phyloP scores from a whole-genome alignment of 2,329 filamentous ascomycete species.

The Metarhizium guizhouense region DNA sequence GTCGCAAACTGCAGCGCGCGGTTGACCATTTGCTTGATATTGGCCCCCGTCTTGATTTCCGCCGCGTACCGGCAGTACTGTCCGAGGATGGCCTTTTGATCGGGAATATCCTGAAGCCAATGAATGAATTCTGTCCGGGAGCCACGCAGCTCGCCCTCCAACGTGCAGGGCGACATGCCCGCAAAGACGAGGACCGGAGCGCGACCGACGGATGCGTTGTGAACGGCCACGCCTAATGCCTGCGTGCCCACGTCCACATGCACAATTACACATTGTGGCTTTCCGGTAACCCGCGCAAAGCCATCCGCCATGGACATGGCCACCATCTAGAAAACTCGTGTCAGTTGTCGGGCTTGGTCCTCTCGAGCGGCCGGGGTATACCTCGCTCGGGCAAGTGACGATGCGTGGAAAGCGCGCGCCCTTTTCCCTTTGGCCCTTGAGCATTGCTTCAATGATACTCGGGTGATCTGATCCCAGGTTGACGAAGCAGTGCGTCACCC shows the following conservation, averaged over 20 bases:
- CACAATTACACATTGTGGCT: conserved; percentile 64
- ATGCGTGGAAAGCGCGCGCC: conserved; percentile 57
- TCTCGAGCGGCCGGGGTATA: conserved; percentile 17
- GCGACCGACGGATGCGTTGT: conserved; percentile 64
- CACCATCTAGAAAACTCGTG: conserved; percentile 52
- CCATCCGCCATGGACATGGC: conserved; percentile 79
- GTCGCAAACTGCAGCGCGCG: conserved; percentile 69
- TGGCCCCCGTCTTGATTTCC: conserved; percentile 70
- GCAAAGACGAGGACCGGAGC: conserved; percentile 68
- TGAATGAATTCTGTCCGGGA: conserved; percentile 69
- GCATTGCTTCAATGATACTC: conserved; percentile 71
- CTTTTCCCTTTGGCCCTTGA: conserved; percentile 61
- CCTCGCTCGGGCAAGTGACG: conserved; percentile 74
- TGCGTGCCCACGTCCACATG: conserved; percentile 71
- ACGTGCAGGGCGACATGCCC: conserved; percentile 62
- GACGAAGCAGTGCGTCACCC: conserved; percentile 50
- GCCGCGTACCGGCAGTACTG: conserved; percentile 75
- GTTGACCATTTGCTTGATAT: conserved; percentile 78
- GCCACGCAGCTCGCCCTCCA: conserved; percentile 64
- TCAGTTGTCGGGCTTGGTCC: too few relatives aligned
- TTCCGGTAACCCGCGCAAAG: conserved; percentile 58
- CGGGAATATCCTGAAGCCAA: conserved; percentile 71
- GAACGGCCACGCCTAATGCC: conserved; percentile 61
- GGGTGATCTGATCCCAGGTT: conserved; percentile 63
- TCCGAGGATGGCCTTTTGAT: conserved; percentile 65